Conservation (phyloP, 2,329 filamentous ascomycete species). For the Xylariaceae sp. region DNA sequence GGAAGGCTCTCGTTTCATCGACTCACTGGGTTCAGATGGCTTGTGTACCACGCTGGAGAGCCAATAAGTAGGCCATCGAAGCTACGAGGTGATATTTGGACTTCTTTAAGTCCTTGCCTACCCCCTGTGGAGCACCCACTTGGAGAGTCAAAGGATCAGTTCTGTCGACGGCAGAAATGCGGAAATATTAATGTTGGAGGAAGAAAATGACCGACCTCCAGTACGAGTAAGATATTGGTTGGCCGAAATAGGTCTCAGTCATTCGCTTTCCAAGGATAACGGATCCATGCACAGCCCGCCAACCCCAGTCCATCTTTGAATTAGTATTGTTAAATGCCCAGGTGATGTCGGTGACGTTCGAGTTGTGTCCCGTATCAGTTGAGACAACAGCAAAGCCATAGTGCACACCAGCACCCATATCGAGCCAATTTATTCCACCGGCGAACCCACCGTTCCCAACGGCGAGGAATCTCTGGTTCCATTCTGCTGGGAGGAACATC, state of each 20-base stretch:
- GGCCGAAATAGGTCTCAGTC: constrained; percentile 44
- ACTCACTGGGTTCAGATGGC: constrained; percentile 36
- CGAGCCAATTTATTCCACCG: constrained; percentile 33
- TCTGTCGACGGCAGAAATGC: no score
- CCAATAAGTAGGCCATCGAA: constrained; percentile 56
- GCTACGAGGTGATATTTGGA: constrained; percentile 49
- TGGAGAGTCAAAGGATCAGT: no score
- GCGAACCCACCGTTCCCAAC: constrained; percentile 39
- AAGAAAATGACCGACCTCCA: constrained; percentile 29
- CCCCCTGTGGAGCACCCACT: constrained; percentile 56
- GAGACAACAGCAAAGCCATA: constrained; percentile 40
- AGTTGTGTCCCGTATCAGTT: constrained; percentile 43
- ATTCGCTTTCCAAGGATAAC: constrained; percentile 45
- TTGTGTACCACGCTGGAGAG: constrained; percentile 47
- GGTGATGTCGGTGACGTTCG: constrained; percentile 24
- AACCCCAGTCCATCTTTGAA: constrained; percentile 35
- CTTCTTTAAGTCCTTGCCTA: constrained; percentile 52
- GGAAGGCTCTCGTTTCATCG: not conserved
- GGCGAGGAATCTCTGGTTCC: constrained; percentile 35
- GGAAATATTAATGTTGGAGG: no score
- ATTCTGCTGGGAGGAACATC: constrained; percentile 35
- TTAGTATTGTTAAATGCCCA: constrained; percentile 40
- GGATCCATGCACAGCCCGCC: constrained; percentile 43
- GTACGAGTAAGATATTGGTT: constrained; percentile 44
- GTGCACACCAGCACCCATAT: constrained; percentile 29